These are phyloP conservation scores for Begonia loranthoides DNA, from an alignment of 306 rosid species.

Conservation along the genomic window DNA sequence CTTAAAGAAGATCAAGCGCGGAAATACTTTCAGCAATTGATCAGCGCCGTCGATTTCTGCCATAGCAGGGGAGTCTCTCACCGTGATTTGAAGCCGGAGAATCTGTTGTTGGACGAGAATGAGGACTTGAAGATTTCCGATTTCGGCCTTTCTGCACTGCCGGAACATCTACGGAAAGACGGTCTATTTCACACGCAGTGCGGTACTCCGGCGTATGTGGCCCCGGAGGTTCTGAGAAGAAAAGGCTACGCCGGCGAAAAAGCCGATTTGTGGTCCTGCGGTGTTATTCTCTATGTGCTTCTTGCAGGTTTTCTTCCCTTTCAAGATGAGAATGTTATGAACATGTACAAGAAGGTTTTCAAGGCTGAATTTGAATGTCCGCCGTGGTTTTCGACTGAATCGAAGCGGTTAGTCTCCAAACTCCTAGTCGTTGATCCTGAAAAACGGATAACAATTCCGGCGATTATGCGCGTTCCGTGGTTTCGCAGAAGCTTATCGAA, in stretches of 20 bases:
- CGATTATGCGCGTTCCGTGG: slow-evolving; percentile 49
- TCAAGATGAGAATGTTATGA: slow-evolving; percentile 48
- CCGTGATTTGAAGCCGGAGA: slow-evolving; percentile 77
- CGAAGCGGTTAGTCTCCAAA: slow-evolving; percentile 34
- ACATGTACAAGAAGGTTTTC: slow-evolving; percentile 49
- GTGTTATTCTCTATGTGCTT: slow-evolving; percentile 51
- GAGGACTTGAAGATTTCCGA: slow-evolving; percentile 66
- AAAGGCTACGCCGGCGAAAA: slow-evolving; percentile 70
- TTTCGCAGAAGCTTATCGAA: slow-evolving; percentile 37
- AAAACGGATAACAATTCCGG: slow-evolving; percentile 37
- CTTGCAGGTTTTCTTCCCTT: slow-evolving; percentile 60
- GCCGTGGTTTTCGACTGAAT: slow-evolving; percentile 41
- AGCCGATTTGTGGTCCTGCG: slow-evolving; percentile 82
- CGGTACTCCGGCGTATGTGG: slow-evolving; percentile 85
- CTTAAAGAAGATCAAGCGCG: slow-evolving; percentile 45
- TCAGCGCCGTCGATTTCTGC: slow-evolving; percentile 62
- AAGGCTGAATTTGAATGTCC: slow-evolving; percentile 48
- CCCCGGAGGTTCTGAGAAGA: slow-evolving; percentile 65
- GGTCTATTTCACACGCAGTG: slow-evolving; percentile 70
- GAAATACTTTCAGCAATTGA: slow-evolving; percentile 55
- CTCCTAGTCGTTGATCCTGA: slow-evolving; percentile 50
- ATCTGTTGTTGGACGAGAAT: slow-evolving; percentile 50
- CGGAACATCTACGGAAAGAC: slow-evolving; percentile 53
- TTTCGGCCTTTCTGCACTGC: slow-evolving; percentile 65
- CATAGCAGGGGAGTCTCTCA: slow-evolving; percentile 79